phyloP scores from a whole-genome alignment of 768 basidiomycete genomes.

The Pholiota molesta region DNA sequence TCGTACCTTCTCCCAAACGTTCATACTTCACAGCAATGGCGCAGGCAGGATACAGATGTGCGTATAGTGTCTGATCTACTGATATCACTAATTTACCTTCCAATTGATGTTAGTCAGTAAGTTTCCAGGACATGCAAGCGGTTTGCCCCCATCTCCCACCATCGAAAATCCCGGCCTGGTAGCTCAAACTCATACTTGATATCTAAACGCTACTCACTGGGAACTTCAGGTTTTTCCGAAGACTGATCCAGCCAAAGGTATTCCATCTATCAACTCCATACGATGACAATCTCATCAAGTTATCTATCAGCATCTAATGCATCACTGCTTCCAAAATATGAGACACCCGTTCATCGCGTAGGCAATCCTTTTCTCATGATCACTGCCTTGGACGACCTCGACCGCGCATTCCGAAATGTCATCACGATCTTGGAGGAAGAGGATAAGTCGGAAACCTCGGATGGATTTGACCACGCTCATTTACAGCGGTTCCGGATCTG shows the following conservation, averaged over 20 bases:
- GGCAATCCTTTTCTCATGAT: constrained; percentile 53
- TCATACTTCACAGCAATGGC: not conserved
- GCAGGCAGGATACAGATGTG: not conserved
- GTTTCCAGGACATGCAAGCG: constrained; percentile 14
- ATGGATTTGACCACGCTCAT: constrained; percentile 34
- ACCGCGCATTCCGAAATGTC: constrained; percentile 43
- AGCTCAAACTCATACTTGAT: not conserved
- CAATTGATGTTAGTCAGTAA: not conserved
- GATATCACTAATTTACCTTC: not conserved
- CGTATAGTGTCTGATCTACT: not conserved
- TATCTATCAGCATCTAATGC: not conserved
- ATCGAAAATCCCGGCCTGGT: constrained; percentile 52
- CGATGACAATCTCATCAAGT: too few relatives aligned
- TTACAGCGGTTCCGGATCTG: constrained; percentile 44
- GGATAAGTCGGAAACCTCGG: constrained; percentile 36
- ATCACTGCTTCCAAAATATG: constrained; percentile 20
- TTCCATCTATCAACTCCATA: not conserved
- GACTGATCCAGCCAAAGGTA: constrained; percentile 43
- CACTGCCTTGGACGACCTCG: constrained; percentile 44
- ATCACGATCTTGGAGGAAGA: constrained; percentile 49
- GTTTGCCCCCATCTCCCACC: constrained; percentile 46
- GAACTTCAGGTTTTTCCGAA: constrained; percentile 47
- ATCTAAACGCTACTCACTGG: not conserved
- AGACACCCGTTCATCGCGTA: constrained; percentile 30
- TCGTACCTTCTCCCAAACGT: not conserved